Evolutionary conservation across 305 asterid species (phyloP).

Genomic region (Rubia peregrina): DNA sequence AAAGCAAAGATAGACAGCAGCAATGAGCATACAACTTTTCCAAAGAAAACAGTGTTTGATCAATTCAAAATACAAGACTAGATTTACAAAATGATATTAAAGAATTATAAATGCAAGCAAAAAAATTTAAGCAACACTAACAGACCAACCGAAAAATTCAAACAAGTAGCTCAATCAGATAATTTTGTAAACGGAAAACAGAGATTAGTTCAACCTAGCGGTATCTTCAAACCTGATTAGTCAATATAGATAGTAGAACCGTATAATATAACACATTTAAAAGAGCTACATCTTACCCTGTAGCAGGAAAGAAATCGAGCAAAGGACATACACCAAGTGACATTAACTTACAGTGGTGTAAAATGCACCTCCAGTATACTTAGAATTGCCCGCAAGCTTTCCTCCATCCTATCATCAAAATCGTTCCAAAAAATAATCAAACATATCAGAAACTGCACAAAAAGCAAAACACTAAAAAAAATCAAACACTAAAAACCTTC

Average conservation of each 20-base stretch:
- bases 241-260: neutral
- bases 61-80: neutral
- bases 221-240: neutral
- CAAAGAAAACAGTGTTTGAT: neutral
- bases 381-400: constrained; percentile 41
- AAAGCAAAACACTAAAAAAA: neutral
- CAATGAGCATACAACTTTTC: neutral
- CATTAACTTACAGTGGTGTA: constrained; percentile 46
- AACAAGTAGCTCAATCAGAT: neutral
- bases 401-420: constrained; percentile 51
- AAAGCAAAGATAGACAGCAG: constrained; percentile 3
- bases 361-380: constrained; percentile 61
- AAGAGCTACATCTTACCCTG: neutral
- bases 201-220: neutral
- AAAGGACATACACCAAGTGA: neutral
- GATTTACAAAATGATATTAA: neutral
- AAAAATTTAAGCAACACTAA: neutral
- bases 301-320: neutral
- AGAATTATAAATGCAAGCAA: neutral
- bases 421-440: neutral
- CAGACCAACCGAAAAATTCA: neutral
- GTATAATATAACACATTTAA: neutral
- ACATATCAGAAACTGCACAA: neutral
- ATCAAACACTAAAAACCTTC: neutral
- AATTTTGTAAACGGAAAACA: neutral